phyloP scores from a whole-genome alignment of 2,329 filamentous ascomycete genomes.

The Colletotrichum lini region DNA sequence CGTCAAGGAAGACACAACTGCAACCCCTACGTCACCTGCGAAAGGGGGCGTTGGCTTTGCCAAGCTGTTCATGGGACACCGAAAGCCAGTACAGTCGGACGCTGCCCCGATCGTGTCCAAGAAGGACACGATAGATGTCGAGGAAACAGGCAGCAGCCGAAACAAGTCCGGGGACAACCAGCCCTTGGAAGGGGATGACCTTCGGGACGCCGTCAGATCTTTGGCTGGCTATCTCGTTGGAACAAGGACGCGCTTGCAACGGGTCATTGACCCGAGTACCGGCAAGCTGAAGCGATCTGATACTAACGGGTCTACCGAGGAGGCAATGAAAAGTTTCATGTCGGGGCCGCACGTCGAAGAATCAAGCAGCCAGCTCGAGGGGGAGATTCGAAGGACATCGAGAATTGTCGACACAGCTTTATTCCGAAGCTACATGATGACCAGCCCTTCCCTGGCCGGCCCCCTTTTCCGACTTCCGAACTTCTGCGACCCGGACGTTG shows the following conservation, averaged over 20 bases:
- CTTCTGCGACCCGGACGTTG: slow-evolving; percentile 95
- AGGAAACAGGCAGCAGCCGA: slow-evolving; percentile 69
- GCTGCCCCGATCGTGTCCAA: slow-evolving; percentile 74
- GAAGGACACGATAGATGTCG: slow-evolving; percentile 64
- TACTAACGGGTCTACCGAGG: slow-evolving; percentile 61
- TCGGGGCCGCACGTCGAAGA: slow-evolving; percentile 60
- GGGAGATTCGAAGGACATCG: slow-evolving; percentile 82
- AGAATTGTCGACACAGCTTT: slow-evolving; percentile 92
- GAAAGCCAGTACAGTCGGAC: slow-evolving; percentile 63
- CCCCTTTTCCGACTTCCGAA: slow-evolving; percentile 96
- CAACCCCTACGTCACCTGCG: slow-evolving; percentile 52
- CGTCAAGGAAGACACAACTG: slow-evolving; percentile 45
- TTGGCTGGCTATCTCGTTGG: slow-evolving; percentile 91
- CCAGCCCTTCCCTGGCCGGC: slow-evolving; percentile 85
- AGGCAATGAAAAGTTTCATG: slow-evolving; percentile 70
- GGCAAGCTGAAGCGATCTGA: slow-evolving; percentile 70
- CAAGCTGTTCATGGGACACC: slow-evolving; percentile 66
- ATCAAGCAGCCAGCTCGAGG: slow-evolving; percentile 74
- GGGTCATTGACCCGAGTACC: slow-evolving; percentile 73
- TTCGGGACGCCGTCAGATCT: slow-evolving; percentile 85
- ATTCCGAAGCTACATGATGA: slow-evolving; percentile 96
- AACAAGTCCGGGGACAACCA: slow-evolving; percentile 64
- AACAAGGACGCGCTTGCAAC: slow-evolving; percentile 77
- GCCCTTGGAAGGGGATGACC: slow-evolving; percentile 82
- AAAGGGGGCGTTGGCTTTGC: slow-evolving; percentile 63